Base-by-base conservation (phyloP, 148 eudicot genomes). In the Spergularia bocconei region DNA sequence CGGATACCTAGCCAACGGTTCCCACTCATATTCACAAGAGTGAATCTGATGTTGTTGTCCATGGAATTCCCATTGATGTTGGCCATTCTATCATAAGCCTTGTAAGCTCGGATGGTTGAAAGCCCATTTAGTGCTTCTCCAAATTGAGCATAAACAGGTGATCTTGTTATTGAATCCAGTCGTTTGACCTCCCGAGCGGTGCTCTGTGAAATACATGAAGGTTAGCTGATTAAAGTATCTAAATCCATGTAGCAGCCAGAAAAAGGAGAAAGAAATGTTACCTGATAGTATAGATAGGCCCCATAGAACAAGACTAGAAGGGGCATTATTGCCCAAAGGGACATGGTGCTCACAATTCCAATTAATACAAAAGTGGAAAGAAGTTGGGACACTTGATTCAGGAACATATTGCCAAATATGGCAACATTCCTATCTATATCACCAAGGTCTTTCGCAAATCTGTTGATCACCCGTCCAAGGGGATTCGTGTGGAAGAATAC, bases 1-100 rank as follows among this genome's bases (percentile, higher is more conserved):
- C 98, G 98, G 67, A 93, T 93, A 6, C 84, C 97, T 67, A 93
- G 97, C 98, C 98, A 93, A 11, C 98, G 92, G 77, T 93, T 93
- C 67, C 87, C 98, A 39, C 97, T 82, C 88, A 93, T 93, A 82
- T 79, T 90, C 57, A 91, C 93, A 57, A 93, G 91, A 36, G 97
- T 90, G 75, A 90, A 93, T 73, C 98, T 85, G 69, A 91, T 73
- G 71, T 90, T 93, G 81, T 93, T 88, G 81, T 93, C 98, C 95
- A 93, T 90, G 67, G 97, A 87, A 59, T 82, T 90, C 39, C 97
- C 98, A 44, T 91, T 93, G 63, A 93, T 87, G 17, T 74, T 78
- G 56, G 97, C 88, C 97, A 93, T 93, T 56, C 97, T 83, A 72
- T 93, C 97, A 74, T 93, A 88, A 47, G 98, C 97, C 89, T 91